phyloP scores from a whole-genome alignment of 108 stramenopile genomes.

The Nitzschia putrida region DNA sequence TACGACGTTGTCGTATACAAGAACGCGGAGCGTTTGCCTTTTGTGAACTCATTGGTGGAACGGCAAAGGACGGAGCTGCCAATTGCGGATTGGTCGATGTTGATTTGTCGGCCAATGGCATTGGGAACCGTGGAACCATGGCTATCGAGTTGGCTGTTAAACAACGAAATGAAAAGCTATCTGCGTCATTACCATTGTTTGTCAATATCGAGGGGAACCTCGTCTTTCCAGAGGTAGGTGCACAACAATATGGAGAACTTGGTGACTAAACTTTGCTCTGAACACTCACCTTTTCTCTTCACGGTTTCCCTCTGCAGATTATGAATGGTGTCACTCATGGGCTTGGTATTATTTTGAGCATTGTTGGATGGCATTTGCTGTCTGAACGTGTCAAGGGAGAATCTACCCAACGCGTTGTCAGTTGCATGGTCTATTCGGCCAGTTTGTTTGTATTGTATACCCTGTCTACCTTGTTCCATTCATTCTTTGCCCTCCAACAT shows the following conservation, averaged over 20 bases:
- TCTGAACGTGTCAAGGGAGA: constrained; percentile 42
- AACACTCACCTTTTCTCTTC: constrained; percentile 11
- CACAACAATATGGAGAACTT: background rate
- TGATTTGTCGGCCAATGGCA: constrained; percentile 64
- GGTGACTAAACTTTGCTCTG: background rate
- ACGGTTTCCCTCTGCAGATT: constrained; percentile 41
- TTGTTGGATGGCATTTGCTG: constrained; percentile 69
- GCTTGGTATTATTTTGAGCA: constrained; percentile 80
- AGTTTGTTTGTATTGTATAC: constrained; percentile 84
- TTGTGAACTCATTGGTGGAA: constrained; percentile 33
- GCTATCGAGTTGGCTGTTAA: constrained; percentile 58
- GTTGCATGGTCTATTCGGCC: constrained; percentile 73
- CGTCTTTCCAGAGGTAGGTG: constrained; percentile 74
- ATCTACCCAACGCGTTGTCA: constrained; percentile 40
- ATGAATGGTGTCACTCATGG: constrained; percentile 94
- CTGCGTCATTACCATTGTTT: constrained; percentile 14
- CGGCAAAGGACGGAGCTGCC: background rate
- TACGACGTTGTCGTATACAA: constrained; percentile 73
- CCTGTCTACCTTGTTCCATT: constrained; percentile 85
- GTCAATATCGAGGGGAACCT: constrained; percentile 79
- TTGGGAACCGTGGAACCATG: constrained; percentile 66
- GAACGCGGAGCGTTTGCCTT: constrained; percentile 77
- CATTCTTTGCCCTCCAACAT: constrained; percentile 79
- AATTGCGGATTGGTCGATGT: constrained; percentile 49
- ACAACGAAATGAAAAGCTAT: constrained; percentile 21